Conservation (phyloP, 148 eudicot genomes). For the Fagopyrum homotropicum region DNA sequence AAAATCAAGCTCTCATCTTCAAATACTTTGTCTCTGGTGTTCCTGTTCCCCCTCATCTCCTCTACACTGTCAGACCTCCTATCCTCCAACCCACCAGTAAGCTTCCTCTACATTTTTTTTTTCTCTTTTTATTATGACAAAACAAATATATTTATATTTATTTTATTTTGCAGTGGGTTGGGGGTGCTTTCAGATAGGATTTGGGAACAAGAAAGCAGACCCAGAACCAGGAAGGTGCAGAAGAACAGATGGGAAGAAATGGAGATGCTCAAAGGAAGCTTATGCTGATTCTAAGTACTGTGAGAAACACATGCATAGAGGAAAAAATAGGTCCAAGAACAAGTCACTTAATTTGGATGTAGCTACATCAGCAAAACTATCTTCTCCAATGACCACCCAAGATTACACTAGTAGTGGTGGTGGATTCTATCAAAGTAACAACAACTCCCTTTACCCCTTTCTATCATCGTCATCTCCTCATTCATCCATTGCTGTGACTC, state of each 20-base stretch:
- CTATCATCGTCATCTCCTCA: too few relatives aligned
- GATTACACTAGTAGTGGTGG: too few relatives aligned
- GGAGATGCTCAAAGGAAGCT: conserved; percentile 28
- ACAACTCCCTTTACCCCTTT: too few relatives aligned
- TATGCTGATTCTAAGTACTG: conserved; percentile 58
- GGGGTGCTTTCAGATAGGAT: conserved; percentile 42
- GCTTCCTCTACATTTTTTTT: too few relatives aligned
- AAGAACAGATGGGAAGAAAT: conserved; percentile 51
- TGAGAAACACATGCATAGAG: conserved; percentile 69
- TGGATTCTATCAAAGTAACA: too few relatives aligned
- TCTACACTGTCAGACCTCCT: conserved; percentile 28
- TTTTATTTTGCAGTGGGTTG: conserved; percentile 32
- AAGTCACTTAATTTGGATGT: conserved; percentile 5
- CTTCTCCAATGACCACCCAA: too few relatives aligned
- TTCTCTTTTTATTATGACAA: too few relatives aligned
- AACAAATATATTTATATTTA: background rate
- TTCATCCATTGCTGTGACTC: too few relatives aligned
- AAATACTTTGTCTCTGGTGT: conserved; percentile 55
- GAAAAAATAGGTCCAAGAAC: conserved; percentile 67
- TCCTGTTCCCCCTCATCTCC: conserved; percentile 56
- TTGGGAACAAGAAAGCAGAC: conserved; percentile 39
- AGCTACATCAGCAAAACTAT: too few relatives aligned
- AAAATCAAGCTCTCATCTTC: conserved; percentile 53
- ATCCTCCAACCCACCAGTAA: too few relatives aligned
- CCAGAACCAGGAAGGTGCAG: conserved; percentile 71